Evolutionary conservation across 495 filamentous ascomycete genomes (phyloP).

Genomic region (Elasticomyces elasticus): DNA sequence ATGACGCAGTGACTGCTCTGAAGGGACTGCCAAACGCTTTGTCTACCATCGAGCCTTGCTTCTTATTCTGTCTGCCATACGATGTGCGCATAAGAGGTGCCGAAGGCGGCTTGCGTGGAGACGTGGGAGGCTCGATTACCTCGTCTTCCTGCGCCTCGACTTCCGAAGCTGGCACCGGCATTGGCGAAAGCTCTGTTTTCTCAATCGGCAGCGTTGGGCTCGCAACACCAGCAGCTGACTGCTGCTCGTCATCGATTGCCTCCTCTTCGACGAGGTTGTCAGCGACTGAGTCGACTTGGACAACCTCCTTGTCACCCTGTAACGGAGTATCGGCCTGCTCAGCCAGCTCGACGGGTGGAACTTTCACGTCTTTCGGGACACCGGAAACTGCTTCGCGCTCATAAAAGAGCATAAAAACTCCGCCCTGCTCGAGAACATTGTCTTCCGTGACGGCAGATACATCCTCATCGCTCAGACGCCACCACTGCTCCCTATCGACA

Average conservation of each 20-base stretch:
- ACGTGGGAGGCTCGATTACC: neutral
- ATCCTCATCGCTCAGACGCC: slow-evolving; percentile 75
- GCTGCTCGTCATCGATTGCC: too few species aligned
- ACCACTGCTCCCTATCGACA: slow-evolving; percentile 45
- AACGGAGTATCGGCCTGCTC: neutral
- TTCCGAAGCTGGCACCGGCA: neutral
- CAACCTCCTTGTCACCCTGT: neutral
- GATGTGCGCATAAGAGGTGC: neutral
- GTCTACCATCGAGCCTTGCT: neutral
- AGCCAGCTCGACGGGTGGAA: neutral
- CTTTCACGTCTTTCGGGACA: neutral
- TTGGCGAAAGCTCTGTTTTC: too few species aligned
- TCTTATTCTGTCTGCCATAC: neutral
- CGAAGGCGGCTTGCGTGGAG: neutral
- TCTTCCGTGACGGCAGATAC: slow-evolving; percentile 64
- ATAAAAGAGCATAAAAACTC: slow-evolving; percentile 96
- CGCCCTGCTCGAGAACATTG: slow-evolving; percentile 64
- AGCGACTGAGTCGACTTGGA: too few species aligned
- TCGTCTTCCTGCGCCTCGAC: neutral
- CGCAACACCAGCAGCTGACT: too few species aligned
- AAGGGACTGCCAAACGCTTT: neutral
- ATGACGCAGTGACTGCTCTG: neutral
- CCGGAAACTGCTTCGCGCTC: slow-evolving; percentile 37
- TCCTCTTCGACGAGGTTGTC: too few species aligned
- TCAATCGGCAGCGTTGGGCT: too few species aligned